Percentiles rank a stretch among this genome's conserved stretches.
phyloP scores from a whole-genome alignment of 2,329 filamentous ascomycete species.

The Talaromyces sp. region DNA sequence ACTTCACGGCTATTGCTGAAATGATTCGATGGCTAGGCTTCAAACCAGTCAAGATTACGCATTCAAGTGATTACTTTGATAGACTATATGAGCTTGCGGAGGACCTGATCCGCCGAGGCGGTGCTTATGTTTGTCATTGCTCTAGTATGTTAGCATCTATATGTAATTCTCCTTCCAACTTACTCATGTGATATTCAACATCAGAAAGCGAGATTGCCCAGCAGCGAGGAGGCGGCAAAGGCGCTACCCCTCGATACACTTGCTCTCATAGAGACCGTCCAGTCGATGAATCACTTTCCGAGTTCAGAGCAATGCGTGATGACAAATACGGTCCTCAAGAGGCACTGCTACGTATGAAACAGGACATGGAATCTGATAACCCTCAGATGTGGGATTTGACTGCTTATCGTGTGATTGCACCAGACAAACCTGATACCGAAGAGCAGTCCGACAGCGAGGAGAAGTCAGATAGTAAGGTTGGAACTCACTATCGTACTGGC shows the following conservation, averaged over 20 bases:
- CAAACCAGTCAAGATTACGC: slow-evolving; percentile 73
- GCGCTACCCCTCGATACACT: not conserved
- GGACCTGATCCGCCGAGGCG: slow-evolving; percentile 70
- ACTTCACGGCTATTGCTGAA: slow-evolving; percentile 84
- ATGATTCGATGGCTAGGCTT: slow-evolving; percentile 87
- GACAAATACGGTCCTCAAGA: slow-evolving; percentile 50
- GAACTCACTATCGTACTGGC: slow-evolving; percentile 62
- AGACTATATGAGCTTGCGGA: slow-evolving; percentile 85
- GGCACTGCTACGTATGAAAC: slow-evolving; percentile 90
- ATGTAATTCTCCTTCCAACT: not conserved
- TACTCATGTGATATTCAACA: slow-evolving; percentile 65
- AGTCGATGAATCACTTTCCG: not conserved
- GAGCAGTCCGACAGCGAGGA: not conserved
- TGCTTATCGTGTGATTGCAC: slow-evolving; percentile 73
- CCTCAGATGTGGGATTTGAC: slow-evolving; percentile 96
- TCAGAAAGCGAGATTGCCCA: not conserved
- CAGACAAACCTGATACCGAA: not conserved
- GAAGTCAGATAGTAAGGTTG: slow-evolving; percentile 50
- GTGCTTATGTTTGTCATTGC: slow-evolving; percentile 83
- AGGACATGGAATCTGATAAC: slow-evolving; percentile 76
- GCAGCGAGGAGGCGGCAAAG: not conserved
- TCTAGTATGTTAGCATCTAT: slow-evolving; percentile 51
- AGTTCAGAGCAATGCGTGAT: not conserved
- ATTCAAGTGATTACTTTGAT: slow-evolving; percentile 89
- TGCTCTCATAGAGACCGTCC: not conserved